Evolutionary conservation across 768 basidiomycete species (phyloP), one percentile per base, ranked within the genome.

Genomic region (Gelatoporia subvermispora): DNA sequence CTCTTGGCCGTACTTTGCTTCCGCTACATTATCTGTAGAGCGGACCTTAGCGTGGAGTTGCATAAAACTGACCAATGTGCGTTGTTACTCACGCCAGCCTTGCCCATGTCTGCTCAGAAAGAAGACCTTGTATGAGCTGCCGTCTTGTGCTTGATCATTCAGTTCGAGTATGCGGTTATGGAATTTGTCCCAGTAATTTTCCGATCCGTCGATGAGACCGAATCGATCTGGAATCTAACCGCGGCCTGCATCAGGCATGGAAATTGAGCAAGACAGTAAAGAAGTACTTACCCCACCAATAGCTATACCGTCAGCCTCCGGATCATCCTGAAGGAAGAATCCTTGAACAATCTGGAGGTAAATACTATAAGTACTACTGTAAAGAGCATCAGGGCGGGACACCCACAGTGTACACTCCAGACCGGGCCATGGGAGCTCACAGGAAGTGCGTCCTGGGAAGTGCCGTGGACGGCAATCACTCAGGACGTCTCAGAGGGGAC

Each of bases 31-130:
- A 66, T 90, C 85, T 88, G 53, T 38, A 16, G 16, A 37, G 8
- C 35, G 11, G 40, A 31, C 28, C 47, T 51, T 11, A 48, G 40
- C 11, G 16, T 38, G n/a, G 47, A 21, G 28, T 24, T 47, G 5
- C 20, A 38, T 22, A 45, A 8, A 43, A 23, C 49, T 9, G 28
- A 31, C 39, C 24, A 24, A 15, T 11, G 20, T 10, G 9, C 7
- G 40, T 11, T 43, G 15, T 39, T 28, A 56, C 84, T 55, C 62
- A 87, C 86, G 86, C 56, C 73, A 78, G 47, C 85, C 88, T 63
- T 89, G 70, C 1, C 88, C 88, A 52, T 91, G 88, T 54, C 88
- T 70, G 2, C 76, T 77, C 2, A 88, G 63, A 49, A 84, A 77
- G 47, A 89, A 68, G 11, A 85, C 68, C 56, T 88, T 90, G 67